Conservation (phyloP, 352 stramenopile genomes). For the Peronospora destructor region DNA sequence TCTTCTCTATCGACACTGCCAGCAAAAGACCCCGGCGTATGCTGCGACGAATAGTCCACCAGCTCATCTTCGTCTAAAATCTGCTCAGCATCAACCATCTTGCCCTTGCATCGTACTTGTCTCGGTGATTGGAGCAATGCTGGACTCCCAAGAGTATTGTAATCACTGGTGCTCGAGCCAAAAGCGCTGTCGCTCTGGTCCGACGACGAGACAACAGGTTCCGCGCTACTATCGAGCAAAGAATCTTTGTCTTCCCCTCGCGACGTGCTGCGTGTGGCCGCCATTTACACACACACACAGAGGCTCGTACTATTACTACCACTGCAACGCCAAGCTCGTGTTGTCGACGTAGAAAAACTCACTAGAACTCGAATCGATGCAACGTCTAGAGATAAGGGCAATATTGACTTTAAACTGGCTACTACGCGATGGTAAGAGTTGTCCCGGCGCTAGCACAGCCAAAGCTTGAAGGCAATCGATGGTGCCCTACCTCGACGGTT, state of each 20-base stretch:
- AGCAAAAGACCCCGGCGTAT: conserved; percentile 8
- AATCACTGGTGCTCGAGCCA: conserved; percentile 18
- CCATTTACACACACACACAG: conserved; percentile 16
- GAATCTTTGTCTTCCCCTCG: conserved; percentile 45
- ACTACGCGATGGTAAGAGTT: background rate
- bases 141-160: conserved; percentile 33
- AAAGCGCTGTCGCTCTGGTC: conserved; percentile 19
- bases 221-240: conserved; percentile 21
- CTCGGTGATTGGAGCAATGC: conserved; percentile 28
- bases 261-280: conserved; percentile 26
- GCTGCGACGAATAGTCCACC: conserved; percentile 12
- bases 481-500: background rate
- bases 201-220: conserved; percentile 11
- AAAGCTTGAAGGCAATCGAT: background rate
- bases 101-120: conserved; percentile 10
- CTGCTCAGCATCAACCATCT: conserved; percentile 2
- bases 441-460: background rate
- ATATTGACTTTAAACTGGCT: background rate
- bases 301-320: conserved; percentile 3
- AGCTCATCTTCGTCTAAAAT: conserved; percentile 26
- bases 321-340: background rate
- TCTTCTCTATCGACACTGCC: background rate
- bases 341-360: background rate
- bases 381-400: background rate
- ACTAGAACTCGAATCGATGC: background rate